Base-by-base conservation (phyloP, 208 protist genomes). In the Crithidia acanthocephali region DNA sequence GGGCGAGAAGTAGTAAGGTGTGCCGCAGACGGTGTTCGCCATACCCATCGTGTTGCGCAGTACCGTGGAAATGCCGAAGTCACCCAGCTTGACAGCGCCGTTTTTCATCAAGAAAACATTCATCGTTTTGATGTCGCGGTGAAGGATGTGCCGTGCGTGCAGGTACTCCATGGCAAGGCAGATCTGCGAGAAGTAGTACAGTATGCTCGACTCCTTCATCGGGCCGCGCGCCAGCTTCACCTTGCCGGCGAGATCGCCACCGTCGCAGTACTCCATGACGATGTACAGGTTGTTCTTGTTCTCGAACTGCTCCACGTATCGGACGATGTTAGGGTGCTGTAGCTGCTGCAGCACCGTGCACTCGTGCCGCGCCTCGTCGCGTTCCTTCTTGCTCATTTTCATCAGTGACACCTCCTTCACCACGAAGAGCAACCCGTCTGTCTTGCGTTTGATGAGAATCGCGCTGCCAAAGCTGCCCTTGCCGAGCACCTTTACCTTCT, bases 1-100 rank as follows among this genome's bases (percentile, higher is more conserved):
- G 0, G 97, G 97, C 0, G 93, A 97, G 65, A 99, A 97, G 81
- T 98, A 99, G 74, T 98, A 98, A 4, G 97, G 95, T 20, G 94
- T 97, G 27, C 94, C 96, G 74, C 93, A 97, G 6, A 98, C 91
- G 0, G 95, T 98, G 65, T 94, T 94, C 0, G 95, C 93, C 84
- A 97, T 90, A 16, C 85, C 95, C 84, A 97, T 97, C 4, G 93
- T 97, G 60, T 91, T 97, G 15, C 88, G 84, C 40, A 98, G 77
- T 33, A 98, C 88, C 1, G 92, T 98, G 18, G 88, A 86, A 48
- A 98, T 97, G 47, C 95, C 95, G 82, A 98, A 98, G 70, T 98
- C 95, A 47, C 95, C 95, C 2, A 98, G 67, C 56, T 97, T 98
- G 18, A 97, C 92, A 4, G 85, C 84, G 33, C 89, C 90, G 68